phyloP scores from a whole-genome alignment of 2,329 filamentous ascomycete species.

The Xylariaceae sp. region DNA sequence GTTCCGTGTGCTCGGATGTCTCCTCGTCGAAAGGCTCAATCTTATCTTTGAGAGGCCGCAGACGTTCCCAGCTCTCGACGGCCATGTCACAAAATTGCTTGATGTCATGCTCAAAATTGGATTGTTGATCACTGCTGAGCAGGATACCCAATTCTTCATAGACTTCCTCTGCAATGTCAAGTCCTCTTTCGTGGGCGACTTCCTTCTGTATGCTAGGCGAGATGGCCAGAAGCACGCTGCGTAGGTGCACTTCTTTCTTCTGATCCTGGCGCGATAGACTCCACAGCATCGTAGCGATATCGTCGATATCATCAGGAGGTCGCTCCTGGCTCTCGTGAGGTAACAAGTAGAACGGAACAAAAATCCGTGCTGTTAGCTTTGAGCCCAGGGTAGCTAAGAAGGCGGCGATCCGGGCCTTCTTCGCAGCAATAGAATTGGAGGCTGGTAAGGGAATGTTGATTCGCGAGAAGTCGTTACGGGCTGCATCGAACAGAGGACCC shows the following conservation, averaged over 20 bases:
- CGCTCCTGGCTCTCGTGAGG: not conserved
- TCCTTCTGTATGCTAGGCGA: constrained; percentile 9
- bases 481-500: not conserved
- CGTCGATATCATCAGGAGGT: constrained; percentile 4
- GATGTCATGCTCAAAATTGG: not conserved
- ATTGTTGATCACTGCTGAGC: not conserved
- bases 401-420: constrained; percentile 16
- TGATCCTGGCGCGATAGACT: constrained; percentile 12
- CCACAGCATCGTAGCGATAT: constrained; percentile 13
- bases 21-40: constrained; percentile 22
- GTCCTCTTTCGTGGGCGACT: constrained; percentile 6
- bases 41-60: constrained; percentile 21
- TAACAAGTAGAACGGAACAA: constrained; percentile 17
- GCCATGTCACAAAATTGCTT: constrained; percentile 5
- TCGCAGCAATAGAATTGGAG: constrained; percentile 18
- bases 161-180: constrained; percentile 2
- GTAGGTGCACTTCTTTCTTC: constrained; percentile 21
- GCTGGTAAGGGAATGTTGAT: constrained; percentile 9
- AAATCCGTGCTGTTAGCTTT: constrained; percentile 11
- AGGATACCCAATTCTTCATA: not conserved
- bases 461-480: not conserved
- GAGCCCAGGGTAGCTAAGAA: constrained; percentile 13
- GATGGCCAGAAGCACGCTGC: constrained; percentile 16
- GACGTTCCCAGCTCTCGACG: constrained; percentile 9
- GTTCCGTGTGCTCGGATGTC: constrained; percentile 5